phyloP scores from a whole-genome alignment of 768 basidiomycete species.

The Macrolepiota fuliginosa region DNA sequence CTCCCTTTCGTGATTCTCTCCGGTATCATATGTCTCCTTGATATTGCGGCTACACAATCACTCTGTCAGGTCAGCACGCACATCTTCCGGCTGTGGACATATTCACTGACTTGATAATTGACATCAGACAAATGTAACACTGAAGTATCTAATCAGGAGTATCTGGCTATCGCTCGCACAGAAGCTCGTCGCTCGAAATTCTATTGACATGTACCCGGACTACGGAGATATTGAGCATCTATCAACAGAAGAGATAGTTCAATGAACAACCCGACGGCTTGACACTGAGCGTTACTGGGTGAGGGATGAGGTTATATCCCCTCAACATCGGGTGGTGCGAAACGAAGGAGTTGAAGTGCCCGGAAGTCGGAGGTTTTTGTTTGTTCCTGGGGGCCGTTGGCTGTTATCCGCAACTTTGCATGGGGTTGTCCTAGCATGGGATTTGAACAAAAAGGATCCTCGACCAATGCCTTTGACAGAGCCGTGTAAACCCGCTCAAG shows the following conservation, averaged over 20 bases:
- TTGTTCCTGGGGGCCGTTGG: not conserved
- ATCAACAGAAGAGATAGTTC: not conserved
- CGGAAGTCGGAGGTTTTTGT: not conserved
- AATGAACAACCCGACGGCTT: not conserved
- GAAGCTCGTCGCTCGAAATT: not conserved
- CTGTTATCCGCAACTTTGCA: not conserved
- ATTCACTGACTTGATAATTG: not conserved
- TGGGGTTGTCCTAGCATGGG: not conserved
- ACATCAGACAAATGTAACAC: not conserved
- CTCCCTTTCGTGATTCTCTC: not conserved
- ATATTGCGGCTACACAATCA: not conserved
- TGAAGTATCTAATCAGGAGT: not conserved
- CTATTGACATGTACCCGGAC: not conserved
- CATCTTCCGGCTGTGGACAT: not conserved
- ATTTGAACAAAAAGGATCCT: not conserved
- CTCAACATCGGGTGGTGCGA: not conserved
- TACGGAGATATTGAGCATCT: not conserved
- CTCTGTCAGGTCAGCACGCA: not conserved
- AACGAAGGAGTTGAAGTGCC: not conserved
- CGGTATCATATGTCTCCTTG: not conserved
- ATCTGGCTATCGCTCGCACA: not conserved
- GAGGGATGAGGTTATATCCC: not conserved
- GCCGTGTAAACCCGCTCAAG: no score
- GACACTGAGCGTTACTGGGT: not conserved
- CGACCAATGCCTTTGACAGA: not conserved